A percentile compares a stretch with the other conserved stretches of the same genome.
These are phyloP conservation scores for Suillus discolor DNA, from an alignment of 768 basidiomycete species.

Conservation along the genomic window DNA sequence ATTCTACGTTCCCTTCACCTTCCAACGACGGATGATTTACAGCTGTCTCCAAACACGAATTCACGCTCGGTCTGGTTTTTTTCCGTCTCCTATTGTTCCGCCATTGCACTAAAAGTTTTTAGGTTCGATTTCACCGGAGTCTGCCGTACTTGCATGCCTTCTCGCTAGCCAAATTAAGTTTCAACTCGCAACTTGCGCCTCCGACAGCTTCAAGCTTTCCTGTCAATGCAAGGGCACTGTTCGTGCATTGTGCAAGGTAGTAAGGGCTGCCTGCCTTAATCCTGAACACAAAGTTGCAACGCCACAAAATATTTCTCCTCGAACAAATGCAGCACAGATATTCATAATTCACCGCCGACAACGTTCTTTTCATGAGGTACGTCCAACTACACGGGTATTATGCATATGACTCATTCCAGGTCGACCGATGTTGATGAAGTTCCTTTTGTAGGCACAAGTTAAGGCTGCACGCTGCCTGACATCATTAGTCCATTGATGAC, in stretches of 20 bases:
- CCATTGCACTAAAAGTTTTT: background rate
- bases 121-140: background rate
- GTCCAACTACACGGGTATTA: background rate
- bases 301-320: background rate
- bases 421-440: background rate
- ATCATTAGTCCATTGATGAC: background rate
- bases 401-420: background rate
- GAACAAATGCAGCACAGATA: background rate
- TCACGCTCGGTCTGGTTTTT: background rate
- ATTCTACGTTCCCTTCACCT: no score
- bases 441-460: background rate
- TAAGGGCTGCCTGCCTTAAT: background rate
- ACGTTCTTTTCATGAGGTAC: background rate
- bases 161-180: background rate
- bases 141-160: background rate
- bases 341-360: background rate
- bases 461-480: no score
- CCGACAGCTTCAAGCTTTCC: background rate
- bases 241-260: background rate
- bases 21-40: no score
- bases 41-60: background rate
- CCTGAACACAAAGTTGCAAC: background rate
- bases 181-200: background rate
- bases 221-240: background rate
- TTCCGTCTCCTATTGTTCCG: background rate